Percentiles rank a stretch among this genome's conserved stretches.
These are phyloP conservation scores for Penicillium sp. DNA, from an alignment of 2,329 filamentous ascomycete genomes.

Conservation along the genomic window DNA sequence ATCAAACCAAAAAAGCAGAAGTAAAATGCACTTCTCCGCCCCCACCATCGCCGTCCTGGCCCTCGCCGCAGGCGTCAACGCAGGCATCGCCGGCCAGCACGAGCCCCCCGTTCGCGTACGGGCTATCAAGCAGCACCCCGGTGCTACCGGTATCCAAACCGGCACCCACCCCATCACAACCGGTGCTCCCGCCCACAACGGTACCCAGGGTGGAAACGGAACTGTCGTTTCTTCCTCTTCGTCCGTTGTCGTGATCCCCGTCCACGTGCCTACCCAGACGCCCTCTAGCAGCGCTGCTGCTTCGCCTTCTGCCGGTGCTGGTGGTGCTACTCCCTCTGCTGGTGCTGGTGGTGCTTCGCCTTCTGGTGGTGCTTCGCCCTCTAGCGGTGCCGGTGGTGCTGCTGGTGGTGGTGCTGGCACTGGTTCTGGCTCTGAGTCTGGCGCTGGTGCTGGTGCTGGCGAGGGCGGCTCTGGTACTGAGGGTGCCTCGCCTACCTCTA, in stretches of 20 bases:
- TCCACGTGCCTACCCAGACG: neutral
- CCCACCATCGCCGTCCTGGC: slow-evolving; percentile 20
- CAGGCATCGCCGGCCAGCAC: neutral
- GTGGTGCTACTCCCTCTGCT: slow-evolving; percentile 1
- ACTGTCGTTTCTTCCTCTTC: slow-evolving; percentile 4
- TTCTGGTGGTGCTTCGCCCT: slow-evolving; percentile 1
- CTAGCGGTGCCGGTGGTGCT: slow-evolving; percentile 5
- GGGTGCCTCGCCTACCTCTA: slow-evolving; percentile 17
- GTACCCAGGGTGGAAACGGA: slow-evolving; percentile 6
- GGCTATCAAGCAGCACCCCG: slow-evolving; percentile 1
- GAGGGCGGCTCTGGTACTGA: slow-evolving; percentile 2
- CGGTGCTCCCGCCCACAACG: slow-evolving; percentile 9
- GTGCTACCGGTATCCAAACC: neutral
- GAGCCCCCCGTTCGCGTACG: slow-evolving; percentile 19
- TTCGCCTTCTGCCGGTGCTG: neutral
- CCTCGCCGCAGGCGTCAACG: slow-evolving; percentile 18
- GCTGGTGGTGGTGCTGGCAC: neutral
- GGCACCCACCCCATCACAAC: slow-evolving; percentile 21
- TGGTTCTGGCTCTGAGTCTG: neutral
- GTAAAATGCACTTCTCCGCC: slow-evolving; percentile 34
- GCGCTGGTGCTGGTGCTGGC: neutral
- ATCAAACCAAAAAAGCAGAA: neutral
- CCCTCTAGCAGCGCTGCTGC: neutral
- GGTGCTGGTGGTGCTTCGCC: neutral
- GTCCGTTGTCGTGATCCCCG: slow-evolving; percentile 1